These are phyloP conservation scores for Pseudoperonospora humuli DNA, from an alignment of 352 stramenopile species.

Conservation along the genomic window DNA sequence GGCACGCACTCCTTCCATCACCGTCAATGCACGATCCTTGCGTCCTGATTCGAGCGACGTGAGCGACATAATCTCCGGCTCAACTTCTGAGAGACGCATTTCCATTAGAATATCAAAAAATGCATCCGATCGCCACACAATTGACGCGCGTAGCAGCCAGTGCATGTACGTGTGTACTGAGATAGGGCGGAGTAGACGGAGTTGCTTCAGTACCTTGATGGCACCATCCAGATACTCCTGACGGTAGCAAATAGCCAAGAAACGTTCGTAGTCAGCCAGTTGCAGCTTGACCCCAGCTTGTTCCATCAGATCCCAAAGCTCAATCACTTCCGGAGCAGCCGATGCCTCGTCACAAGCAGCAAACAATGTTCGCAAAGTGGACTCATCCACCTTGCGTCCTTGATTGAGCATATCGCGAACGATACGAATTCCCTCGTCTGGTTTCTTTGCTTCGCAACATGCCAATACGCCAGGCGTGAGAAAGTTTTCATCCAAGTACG, in stretches of 20 bases:
- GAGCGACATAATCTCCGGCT: slow-evolving; percentile 77
- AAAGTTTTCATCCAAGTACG: slow-evolving; percentile 77
- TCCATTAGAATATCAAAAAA: slow-evolving; percentile 85
- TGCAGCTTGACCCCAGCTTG: slow-evolving; percentile 45
- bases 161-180: slow-evolving; percentile 79
- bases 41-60: slow-evolving; percentile 78
- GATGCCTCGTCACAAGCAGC: slow-evolving; percentile 65
- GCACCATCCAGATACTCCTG: slow-evolving; percentile 72
- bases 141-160: slow-evolving; percentile 68
- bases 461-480: slow-evolving; percentile 68
- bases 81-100: slow-evolving; percentile 72
- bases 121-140: slow-evolving; percentile 73
- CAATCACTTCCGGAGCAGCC: slow-evolving; percentile 47
- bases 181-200: slow-evolving; percentile 53
- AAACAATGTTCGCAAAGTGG: slow-evolving; percentile 64
- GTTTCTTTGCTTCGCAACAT: slow-evolving; percentile 73
- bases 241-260: slow-evolving; percentile 74
- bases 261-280: slow-evolving; percentile 53
- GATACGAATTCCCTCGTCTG: slow-evolving; percentile 63
- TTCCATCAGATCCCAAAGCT: slow-evolving; percentile 68
- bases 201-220: slow-evolving; percentile 67
- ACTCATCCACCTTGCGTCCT: slow-evolving; percentile 72
- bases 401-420: slow-evolving; percentile 79
- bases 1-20: slow-evolving; percentile 83
- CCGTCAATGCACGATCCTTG: slow-evolving; percentile 74